Base-by-base conservation (phyloP, 148 eudicot genomes). In the Fagopyrum esculentum region DNA sequence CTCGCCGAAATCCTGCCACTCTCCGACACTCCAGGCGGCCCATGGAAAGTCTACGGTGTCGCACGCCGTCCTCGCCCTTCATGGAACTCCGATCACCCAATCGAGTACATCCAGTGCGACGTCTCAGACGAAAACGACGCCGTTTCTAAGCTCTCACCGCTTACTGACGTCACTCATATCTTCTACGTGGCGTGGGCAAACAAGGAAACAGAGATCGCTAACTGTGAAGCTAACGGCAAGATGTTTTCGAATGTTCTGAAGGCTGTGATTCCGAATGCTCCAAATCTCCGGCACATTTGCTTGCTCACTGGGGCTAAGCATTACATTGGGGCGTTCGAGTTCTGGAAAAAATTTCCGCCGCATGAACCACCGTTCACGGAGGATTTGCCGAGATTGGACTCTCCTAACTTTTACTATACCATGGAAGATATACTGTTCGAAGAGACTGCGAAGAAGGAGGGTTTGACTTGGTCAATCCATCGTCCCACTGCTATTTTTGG, bases 171-270 rank as follows among this genome's bases (percentile, higher is more conserved):
- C 4, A 91, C 97, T 44, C 93, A 91, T 70, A 52, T 91, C 55
- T 91, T 91, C 60, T 89, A 91, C 47, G 91, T 84, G 52, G 86
- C 93, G 6, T 91, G 93, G 91, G 82, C 89, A 7, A 85, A 87
- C 72, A 87, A 80, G 26, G 82, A 79, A 17, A 76, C 76, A 29
- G 84, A 71, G 19, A 91, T 88, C 61, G 87, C 85, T 11, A 35
- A 35, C 40, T 35, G 40, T 35, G 40, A 35, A 35, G 40, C 40
- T 35, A 35, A 35, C 40, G 40, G 40, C 40, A 82, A 75, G 57
- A 91, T 89, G 97, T 70, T 91, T 29, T 83, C 80, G 35, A 89
- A 91, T 61, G 87, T 89, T 43, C 85, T 91, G 12, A 57, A 76
- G 73, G 86, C 80, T 0, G 78, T 87, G 40, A 35, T 35, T 35